A percentile compares a stretch with the other conserved stretches of the same genome.
Evolutionary conservation across 257 asterid genomes (phyloP).

Genomic region (Solanum pinnatisectum): DNA sequence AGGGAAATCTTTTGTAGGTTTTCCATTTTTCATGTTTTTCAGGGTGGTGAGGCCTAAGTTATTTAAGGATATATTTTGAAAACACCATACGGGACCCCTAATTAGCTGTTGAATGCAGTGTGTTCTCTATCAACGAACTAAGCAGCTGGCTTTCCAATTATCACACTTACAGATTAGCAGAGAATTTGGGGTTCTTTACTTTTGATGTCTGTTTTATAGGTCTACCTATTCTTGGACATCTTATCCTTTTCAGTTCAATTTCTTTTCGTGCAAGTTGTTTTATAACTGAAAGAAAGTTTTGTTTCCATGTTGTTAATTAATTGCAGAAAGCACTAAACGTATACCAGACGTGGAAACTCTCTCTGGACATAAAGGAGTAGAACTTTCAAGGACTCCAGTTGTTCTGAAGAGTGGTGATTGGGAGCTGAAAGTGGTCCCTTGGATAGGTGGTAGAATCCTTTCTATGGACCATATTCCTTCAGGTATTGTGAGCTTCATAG

Average conservation of each 20-base stretch:
- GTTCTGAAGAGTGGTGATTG: slow-evolving; percentile 76
- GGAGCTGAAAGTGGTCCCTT: slow-evolving; percentile 81
- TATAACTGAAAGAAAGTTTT: no score
- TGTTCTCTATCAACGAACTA: not conserved
- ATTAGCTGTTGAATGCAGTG: not conserved
- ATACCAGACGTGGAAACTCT: slow-evolving; percentile 55
- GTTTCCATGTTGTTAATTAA: not conserved
- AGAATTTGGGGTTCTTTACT: not conserved
- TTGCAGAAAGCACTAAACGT: slow-evolving; percentile 57
- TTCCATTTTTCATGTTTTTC: not conserved
- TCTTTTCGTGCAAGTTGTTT: not conserved
- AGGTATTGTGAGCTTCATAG: slow-evolving; percentile 27
- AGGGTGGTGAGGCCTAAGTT: not conserved
- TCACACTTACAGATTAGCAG: not conserved
- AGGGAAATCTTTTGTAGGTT: not conserved
- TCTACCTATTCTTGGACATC: not conserved
- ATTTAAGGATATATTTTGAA: not conserved
- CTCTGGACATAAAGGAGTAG: slow-evolving; percentile 65
- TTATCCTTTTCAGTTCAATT: not conserved
- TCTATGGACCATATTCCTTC: slow-evolving; percentile 92
- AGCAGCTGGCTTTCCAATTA: not conserved
- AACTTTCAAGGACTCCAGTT: slow-evolving; percentile 64
- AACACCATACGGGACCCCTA: not conserved
- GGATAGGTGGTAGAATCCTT: slow-evolving; percentile 96
- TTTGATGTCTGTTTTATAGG: not conserved